Percentiles rank a stretch among this genome's conserved stretches.
These are phyloP conservation scores for Termitomyces sp. DNA, from an alignment of 768 basidiomycete species.

Conservation along the genomic window DNA sequence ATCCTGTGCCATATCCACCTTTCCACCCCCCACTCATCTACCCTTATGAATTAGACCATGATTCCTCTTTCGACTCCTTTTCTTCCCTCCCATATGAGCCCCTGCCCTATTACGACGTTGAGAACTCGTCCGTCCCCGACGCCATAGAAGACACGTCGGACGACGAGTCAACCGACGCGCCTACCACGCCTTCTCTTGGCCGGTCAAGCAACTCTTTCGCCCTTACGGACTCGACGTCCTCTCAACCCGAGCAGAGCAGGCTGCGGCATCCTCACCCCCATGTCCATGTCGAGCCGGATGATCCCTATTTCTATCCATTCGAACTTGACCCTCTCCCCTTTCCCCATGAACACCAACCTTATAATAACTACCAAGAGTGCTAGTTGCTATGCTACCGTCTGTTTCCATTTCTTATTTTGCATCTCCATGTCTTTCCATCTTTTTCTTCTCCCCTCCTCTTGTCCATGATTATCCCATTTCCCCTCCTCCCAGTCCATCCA, in stretches of 20 bases:
- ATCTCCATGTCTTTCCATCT: conserved; percentile 17
- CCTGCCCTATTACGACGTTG: conserved; percentile 63
- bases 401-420: conserved; percentile 20
- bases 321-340: conserved; percentile 73
- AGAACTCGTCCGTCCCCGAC: conserved; percentile 69
- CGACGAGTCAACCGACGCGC: conserved; percentile 69
- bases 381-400: conserved; percentile 35
- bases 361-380: conserved; percentile 62
- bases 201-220: conserved; percentile 54
- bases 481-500: neutral
- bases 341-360: conserved; percentile 45
- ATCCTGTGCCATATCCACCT: conserved; percentile 64
- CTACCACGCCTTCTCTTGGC: conserved; percentile 55
- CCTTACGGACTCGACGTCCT: conserved; percentile 45
- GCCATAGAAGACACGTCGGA: conserved; percentile 83
- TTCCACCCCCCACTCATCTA: conserved; percentile 52
- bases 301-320: conserved; percentile 59
- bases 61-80: conserved; percentile 38
- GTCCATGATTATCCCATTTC: conserved; percentile 7
- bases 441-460: neutral
- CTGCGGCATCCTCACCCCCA: conserved; percentile 45
- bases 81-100: conserved; percentile 43
- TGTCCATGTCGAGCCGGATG: conserved; percentile 58
- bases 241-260: conserved; percentile 45
- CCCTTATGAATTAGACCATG: conserved; percentile 40